Conservation (phyloP, 768 basidiomycete genomes). For the Panaeolus cyanescens region DNA sequence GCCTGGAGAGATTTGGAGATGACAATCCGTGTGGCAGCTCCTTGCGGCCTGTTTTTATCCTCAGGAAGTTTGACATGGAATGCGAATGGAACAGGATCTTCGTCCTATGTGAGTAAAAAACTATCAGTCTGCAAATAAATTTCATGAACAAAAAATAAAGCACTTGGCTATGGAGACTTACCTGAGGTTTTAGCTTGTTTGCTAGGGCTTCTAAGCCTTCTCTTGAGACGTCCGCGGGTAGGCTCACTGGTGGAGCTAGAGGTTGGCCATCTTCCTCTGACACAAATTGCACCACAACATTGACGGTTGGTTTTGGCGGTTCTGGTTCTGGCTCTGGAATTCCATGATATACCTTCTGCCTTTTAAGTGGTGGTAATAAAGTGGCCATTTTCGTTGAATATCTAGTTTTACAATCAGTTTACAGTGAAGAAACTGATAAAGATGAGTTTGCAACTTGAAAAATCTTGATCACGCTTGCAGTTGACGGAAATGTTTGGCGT, state of each 20-base stretch:
- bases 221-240: conserved; percentile 84
- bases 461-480: not conserved
- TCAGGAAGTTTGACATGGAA: conserved; percentile 84
- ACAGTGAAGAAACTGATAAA: conserved; percentile 1
- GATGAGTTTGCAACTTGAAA: not conserved
- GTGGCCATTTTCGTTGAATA: conserved; percentile 66
- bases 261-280: conserved; percentile 82
- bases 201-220: conserved; percentile 87
- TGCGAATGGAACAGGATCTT: conserved; percentile 90
- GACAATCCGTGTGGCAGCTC: conserved; percentile 73
- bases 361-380: conserved; percentile 84
- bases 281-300: conserved; percentile 90
- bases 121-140: conserved; percentile 20
- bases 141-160: conserved; percentile 16
- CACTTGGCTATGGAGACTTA: conserved; percentile 31
- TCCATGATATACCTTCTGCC: conserved; percentile 81
- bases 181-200: conserved; percentile 81
- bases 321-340: conserved; percentile 64
- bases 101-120: conserved; percentile 52
- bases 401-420: conserved; percentile 2
- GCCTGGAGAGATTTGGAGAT: conserved; percentile 83
- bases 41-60: conserved; percentile 44
- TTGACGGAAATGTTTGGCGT: not conserved
- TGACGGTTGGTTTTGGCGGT: conserved; percentile 46
- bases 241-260: conserved; percentile 84